Percentiles rank a stretch among this genome's conserved stretches.
phyloP scores from a whole-genome alignment of 352 stramenopile genomes.

The Aphanomyces astaci region DNA sequence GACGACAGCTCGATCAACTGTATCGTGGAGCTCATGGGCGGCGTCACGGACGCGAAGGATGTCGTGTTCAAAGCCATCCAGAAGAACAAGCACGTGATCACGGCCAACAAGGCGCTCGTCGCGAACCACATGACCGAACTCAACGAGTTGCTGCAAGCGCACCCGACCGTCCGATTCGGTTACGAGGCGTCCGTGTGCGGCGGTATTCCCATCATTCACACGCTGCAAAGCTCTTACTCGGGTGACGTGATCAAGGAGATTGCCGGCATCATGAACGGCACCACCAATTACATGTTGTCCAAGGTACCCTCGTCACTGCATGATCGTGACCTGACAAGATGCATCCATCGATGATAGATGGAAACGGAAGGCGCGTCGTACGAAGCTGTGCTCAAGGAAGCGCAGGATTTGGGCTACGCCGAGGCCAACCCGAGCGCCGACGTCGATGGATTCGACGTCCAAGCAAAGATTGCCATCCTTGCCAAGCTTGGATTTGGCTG shows the following conservation, averaged over 20 bases:
- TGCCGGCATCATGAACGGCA: conserved; percentile 96
- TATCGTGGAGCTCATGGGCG: conserved; percentile 95
- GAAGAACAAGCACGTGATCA: conserved; percentile 92
- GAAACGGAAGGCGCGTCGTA: conserved; percentile 89
- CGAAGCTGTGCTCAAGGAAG: conserved; percentile 88
- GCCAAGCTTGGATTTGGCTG: conserved; percentile 91
- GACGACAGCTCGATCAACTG: conserved; percentile 91
- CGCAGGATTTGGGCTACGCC: conserved; percentile 88
- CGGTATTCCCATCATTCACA: conserved; percentile 96
- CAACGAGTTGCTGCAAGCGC: conserved; percentile 60
- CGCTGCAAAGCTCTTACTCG: conserved; percentile 87
- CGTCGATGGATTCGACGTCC: conserved; percentile 93
- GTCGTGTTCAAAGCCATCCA: conserved; percentile 88
- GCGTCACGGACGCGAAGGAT: conserved; percentile 89
- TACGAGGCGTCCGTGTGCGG: conserved; percentile 95
- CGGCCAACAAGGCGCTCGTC: conserved; percentile 95
- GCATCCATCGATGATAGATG: conserved; percentile 65
- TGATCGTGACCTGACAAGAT: too few relatives aligned
- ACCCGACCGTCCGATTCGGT: conserved; percentile 82
- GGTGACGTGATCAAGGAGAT: conserved; percentile 90
- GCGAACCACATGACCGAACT: conserved; percentile 91
- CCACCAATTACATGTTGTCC: conserved; percentile 97
- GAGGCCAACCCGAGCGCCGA: conserved; percentile 94
- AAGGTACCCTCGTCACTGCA: conserved; percentile 38
- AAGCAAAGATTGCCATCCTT: conserved; percentile 94